Conservation (phyloP, 2,329 filamentous ascomycete species). For the Diplodia corticola region DNA sequence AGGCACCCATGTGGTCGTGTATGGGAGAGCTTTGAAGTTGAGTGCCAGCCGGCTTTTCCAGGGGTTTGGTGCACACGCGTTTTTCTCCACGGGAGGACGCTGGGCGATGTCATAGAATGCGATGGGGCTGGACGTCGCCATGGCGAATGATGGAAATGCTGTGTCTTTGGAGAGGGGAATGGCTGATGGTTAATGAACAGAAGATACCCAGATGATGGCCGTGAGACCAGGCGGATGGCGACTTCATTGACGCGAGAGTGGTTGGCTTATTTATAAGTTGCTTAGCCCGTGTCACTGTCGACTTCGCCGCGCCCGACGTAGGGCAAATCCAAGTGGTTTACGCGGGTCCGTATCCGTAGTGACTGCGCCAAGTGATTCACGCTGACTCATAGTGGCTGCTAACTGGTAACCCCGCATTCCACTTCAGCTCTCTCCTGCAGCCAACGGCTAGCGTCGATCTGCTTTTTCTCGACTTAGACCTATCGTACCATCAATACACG, state of each 20-base stretch:
- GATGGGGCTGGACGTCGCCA: slow-evolving; percentile 31
- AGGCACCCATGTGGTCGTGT: slow-evolving; percentile 55
- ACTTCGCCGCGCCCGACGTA: not conserved
- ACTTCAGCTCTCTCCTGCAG: too few relatives aligned
- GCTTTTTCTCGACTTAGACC: too few relatives aligned
- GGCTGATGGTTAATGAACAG: not conserved
- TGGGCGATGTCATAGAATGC: slow-evolving; percentile 53
- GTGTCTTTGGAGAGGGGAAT: not conserved
- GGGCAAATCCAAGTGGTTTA: not conserved
- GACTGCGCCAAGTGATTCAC: too few relatives aligned
- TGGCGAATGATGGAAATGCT: not conserved
- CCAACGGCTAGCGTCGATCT: too few relatives aligned
- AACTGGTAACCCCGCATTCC: too few relatives aligned
- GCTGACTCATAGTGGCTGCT: too few relatives aligned
- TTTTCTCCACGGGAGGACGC: slow-evolving; percentile 32
- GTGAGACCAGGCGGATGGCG: too few relatives aligned
- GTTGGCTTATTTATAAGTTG: not conserved
- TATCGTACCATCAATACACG: too few relatives aligned
- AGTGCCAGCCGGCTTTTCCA: slow-evolving; percentile 54
- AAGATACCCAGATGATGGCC: not conserved
- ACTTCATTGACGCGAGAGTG: too few relatives aligned
- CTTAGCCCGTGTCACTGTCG: not conserved
- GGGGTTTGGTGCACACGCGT: slow-evolving; percentile 51
- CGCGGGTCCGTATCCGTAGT: too few relatives aligned
- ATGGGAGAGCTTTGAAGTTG: slow-evolving; percentile 51